Base-by-base conservation (phyloP, 805 yeast species). In the Candida railenensis region DNA sequence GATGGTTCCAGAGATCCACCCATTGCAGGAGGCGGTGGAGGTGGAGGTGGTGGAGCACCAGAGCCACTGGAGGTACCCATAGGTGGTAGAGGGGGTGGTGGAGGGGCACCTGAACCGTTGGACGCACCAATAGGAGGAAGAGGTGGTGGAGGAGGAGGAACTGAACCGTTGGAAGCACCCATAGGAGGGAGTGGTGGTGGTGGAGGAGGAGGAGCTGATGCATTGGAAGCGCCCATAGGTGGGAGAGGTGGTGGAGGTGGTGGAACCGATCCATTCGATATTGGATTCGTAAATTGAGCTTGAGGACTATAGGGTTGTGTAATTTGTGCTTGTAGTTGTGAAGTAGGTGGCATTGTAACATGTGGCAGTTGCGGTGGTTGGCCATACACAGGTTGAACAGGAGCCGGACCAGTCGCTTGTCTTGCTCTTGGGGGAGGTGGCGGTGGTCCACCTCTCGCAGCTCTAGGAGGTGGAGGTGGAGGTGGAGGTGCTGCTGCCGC, bases 121-220 rank as follows among this genome's bases (percentile, higher is more conserved):
- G 47, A 57, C 71, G n/a, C n/a, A n/a, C n/a, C n/a, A n/a, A n/a
- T n/a, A n/a, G 7, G 37, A 5, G 3, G 55, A 48, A 18, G 70
- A 67, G 12, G 74, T 73, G 3, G 74, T 67, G 20, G 61, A 62
- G 28, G n/a, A n/a, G 71, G 73, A 14, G 74, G 77, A 14, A 72
- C 74, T 20, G 71, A 75, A 40, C 68, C 67, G 18, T 63, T 58
- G 42, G 56, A 52, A 39, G 61, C 19, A 18, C 33, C 28, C 12
- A n/a, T n/a, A n/a, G n/a, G n/a, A n/a, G n/a, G 58, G 46, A 2
- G 53, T 46, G 8, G 48, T 46, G n/a, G 58, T 55, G 2, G 58
- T 56, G 14, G 61, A n/a, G n/a, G 57, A 12, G 63, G 59, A 2
- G 56, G 52, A 18, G 53, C 51, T 16, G 73, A 66, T 16, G 28